phyloP scores from a whole-genome alignment of 2,329 filamentous ascomycete genomes.

The Cadophora sp. region DNA sequence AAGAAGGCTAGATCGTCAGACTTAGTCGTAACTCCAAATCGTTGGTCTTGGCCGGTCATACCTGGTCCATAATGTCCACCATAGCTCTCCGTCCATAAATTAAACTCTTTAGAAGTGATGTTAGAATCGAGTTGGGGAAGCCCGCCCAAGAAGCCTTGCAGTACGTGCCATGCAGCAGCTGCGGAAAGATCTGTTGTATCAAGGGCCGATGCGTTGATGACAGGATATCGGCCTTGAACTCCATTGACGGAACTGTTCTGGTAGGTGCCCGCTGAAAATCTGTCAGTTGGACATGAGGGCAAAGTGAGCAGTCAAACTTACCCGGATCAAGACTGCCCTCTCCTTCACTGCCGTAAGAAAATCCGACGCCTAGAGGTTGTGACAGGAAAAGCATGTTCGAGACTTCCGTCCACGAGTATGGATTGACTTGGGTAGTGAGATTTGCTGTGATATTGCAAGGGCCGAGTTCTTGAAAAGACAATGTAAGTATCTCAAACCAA shows the following conservation, averaged over 20 bases:
- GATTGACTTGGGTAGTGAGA: slow-evolving; percentile 48
- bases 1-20: slow-evolving; percentile 54
- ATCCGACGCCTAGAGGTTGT: slow-evolving; percentile 71
- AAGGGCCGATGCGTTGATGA: slow-evolving; percentile 53
- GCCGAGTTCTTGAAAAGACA: slow-evolving; percentile 44
- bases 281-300: neutral
- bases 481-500: neutral
- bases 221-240: slow-evolving; percentile 35
- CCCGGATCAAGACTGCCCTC: slow-evolving; percentile 38
- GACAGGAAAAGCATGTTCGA: slow-evolving; percentile 59
- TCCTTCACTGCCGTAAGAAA: slow-evolving; percentile 61
- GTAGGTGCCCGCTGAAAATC: neutral
- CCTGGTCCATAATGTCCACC: slow-evolving; percentile 69
- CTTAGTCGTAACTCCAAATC: neutral
- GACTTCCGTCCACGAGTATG: slow-evolving; percentile 68
- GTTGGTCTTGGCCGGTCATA: neutral
- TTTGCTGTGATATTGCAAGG: slow-evolving; percentile 49
- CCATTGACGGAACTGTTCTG: slow-evolving; percentile 34
- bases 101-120: slow-evolving; percentile 47
- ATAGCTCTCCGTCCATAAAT: slow-evolving; percentile 67
- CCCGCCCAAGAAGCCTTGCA: slow-evolving; percentile 60
- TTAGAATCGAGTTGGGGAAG: slow-evolving; percentile 48
- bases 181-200: slow-evolving; percentile 64
- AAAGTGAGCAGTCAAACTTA: neutral
- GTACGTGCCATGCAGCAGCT: slow-evolving; percentile 59